Conservation (phyloP, 2,329 filamentous ascomycete genomes). For the Cercospora beticola region DNA sequence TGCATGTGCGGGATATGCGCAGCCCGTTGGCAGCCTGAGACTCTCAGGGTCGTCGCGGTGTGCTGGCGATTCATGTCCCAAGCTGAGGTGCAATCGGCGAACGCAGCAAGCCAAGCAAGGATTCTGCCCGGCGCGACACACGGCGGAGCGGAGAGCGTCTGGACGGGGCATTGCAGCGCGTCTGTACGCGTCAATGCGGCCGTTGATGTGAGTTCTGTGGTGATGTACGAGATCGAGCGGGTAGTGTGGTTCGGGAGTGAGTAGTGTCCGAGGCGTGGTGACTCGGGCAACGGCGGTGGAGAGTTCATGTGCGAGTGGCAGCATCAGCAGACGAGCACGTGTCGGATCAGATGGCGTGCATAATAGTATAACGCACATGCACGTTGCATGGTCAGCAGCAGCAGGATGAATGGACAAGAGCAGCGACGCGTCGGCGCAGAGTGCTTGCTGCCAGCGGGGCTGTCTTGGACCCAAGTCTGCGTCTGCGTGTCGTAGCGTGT, state of each 20-base stretch:
- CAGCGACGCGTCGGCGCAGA: not conserved
- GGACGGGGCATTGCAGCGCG: not conserved
- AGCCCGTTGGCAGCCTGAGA: not conserved
- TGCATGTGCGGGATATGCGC: not conserved
- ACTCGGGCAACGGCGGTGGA: not conserved
- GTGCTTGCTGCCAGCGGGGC: not conserved
- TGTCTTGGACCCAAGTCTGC: not conserved
- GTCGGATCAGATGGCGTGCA: not conserved
- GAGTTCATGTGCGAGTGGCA: not conserved
- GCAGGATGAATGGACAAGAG: not conserved
- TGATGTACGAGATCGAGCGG: not conserved
- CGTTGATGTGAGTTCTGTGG: not conserved
- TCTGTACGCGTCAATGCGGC: slow-evolving; percentile 2
- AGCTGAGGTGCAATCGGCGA: not conserved
- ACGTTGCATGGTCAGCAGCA: not conserved
- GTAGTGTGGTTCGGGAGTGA: not conserved
- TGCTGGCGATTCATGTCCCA: not conserved
- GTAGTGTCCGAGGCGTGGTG: not conserved
- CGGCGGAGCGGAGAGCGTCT: too few relatives aligned
- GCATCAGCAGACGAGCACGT: not conserved
- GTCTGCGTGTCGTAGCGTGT: slow-evolving; percentile 1
- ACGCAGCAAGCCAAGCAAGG: not conserved
- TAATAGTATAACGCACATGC: not conserved
- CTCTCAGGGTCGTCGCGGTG: not conserved
- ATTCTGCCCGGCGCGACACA: not conserved